These are phyloP conservation scores for Dictyostelium capitatum DNA, from an alignment of 78 protist species.

Conservation along the genomic window DNA sequence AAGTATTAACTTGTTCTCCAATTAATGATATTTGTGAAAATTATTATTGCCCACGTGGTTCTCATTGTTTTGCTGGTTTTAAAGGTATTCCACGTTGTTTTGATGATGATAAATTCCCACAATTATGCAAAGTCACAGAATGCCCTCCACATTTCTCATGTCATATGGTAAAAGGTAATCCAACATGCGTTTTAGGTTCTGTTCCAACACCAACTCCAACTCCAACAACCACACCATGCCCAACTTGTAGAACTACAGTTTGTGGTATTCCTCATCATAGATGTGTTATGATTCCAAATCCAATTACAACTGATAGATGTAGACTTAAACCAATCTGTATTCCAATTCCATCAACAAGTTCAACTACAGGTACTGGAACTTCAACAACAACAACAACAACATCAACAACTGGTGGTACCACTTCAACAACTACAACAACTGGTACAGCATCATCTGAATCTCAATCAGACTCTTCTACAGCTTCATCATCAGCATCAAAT, in stretches of 20 bases:
- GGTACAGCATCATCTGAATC: too few species aligned
- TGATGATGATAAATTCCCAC: background rate
- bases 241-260: background rate
- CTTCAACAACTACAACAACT: too few species aligned
- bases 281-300: background rate
- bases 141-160: slow-evolving; percentile 2
- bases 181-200: background rate
- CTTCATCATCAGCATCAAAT: too few species aligned
- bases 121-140: background rate
- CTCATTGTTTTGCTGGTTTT: background rate
- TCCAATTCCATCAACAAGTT: background rate
- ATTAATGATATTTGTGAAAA: background rate
- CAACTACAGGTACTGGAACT: too few species aligned
- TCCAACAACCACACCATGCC: background rate
- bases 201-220: background rate
- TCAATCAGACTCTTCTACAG: too few species aligned
- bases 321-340: background rate
- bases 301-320: background rate
- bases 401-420: too few species aligned
- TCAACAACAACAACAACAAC: too few species aligned
- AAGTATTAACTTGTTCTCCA: background rate
- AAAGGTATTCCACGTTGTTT: background rate
- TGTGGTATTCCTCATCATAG: background rate
- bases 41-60: background rate
- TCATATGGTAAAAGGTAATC: background rate